These are phyloP conservation scores for Coleophoma eucalyptorum DNA, from an alignment of 2,329 filamentous ascomycete genomes.

Conservation along the genomic window DNA sequence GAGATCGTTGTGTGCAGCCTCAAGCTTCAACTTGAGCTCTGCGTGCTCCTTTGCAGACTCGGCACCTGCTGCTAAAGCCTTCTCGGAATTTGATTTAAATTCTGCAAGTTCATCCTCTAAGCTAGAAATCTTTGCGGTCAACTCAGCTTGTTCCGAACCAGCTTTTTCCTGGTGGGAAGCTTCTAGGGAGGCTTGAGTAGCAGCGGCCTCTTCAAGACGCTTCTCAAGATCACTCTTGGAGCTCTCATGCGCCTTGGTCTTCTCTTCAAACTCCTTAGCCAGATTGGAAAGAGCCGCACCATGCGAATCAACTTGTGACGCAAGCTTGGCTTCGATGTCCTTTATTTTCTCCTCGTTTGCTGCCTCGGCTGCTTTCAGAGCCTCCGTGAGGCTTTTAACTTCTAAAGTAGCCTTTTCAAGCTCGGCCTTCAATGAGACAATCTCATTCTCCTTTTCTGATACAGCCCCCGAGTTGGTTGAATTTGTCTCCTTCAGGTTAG, in stretches of 20 bases:
- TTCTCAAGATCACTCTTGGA: slow-evolving; percentile 46
- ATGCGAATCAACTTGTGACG: slow-evolving; percentile 38
- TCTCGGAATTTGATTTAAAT: slow-evolving; percentile 43
- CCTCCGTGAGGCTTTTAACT: slow-evolving; percentile 41
- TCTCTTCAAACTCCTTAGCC: slow-evolving; percentile 30
- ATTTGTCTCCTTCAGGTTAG: slow-evolving; percentile 44
- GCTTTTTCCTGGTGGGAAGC: slow-evolving; percentile 40
- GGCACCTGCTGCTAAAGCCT: slow-evolving; percentile 9
- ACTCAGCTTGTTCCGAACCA: slow-evolving; percentile 41
- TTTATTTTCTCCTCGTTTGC: slow-evolving; percentile 40
- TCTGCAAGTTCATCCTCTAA: slow-evolving; percentile 50
- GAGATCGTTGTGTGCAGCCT: slow-evolving; percentile 35
- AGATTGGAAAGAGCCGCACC: slow-evolving; percentile 10
- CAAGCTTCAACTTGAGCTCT: slow-evolving; percentile 44
- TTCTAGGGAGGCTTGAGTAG: slow-evolving; percentile 42
- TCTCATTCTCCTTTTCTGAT: slow-evolving; percentile 28
- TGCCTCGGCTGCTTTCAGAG: slow-evolving; percentile 49
- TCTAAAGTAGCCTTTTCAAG: slow-evolving; percentile 36
- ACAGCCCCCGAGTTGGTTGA: slow-evolving; percentile 26
- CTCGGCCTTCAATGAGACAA: slow-evolving; percentile 28
- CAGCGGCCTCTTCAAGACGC: slow-evolving; percentile 49
- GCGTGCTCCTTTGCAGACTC: slow-evolving; percentile 34
- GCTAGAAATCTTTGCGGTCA: slow-evolving; percentile 39
- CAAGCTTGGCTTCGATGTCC: slow-evolving; percentile 39
- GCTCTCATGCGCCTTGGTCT: slow-evolving; percentile 45